These are phyloP conservation scores for Amanita pallidorosea DNA, from an alignment of 768 basidiomycete species.

Conservation along the genomic window DNA sequence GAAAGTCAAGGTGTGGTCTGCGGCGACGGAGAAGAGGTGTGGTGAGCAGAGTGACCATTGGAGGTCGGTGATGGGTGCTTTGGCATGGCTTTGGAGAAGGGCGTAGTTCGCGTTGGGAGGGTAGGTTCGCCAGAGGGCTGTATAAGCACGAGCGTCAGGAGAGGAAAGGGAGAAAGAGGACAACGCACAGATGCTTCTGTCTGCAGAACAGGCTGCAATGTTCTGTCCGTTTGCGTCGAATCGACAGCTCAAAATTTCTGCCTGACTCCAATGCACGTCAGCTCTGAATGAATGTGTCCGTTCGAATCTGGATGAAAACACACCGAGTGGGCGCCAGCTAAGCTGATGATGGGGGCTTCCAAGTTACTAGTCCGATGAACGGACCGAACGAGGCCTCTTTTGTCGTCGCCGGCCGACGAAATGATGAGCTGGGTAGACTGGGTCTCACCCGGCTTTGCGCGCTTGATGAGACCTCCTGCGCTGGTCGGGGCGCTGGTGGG, in stretches of 20 bases:
- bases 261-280: slow-evolving; percentile 26
- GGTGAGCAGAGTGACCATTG: slow-evolving; percentile 79
- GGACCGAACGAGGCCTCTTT: slow-evolving; percentile 72
- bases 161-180: neutral
- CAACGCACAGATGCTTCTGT: slow-evolving; percentile 79
- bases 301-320: slow-evolving; percentile 13
- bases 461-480: slow-evolving; percentile 48
- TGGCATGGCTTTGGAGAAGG: slow-evolving; percentile 71
- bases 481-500: slow-evolving; percentile 15
- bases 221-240: slow-evolving; percentile 94
- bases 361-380: slow-evolving; percentile 87
- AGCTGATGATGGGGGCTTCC: slow-evolving; percentile 87
- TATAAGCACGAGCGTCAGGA: neutral
- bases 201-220: slow-evolving; percentile 86
- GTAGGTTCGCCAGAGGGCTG: slow-evolving; percentile 88
- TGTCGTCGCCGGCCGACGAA: slow-evolving; percentile 63
- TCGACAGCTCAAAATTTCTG: slow-evolving; percentile 80
- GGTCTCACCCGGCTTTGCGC: slow-evolving; percentile 40
- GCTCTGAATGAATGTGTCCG: neutral
- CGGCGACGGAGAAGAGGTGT: slow-evolving; percentile 71
- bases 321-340: slow-evolving; percentile 82
- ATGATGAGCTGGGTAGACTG: slow-evolving; percentile 61
- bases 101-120: slow-evolving; percentile 91
- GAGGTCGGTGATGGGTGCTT: slow-evolving; percentile 86
- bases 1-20: slow-evolving; percentile 76